A percentile compares a stretch with the other conserved stretches of the same genome.
Evolutionary conservation across 202 grass and related monocot genomes (phyloP).

Genomic region (Panicum virgatum): DNA sequence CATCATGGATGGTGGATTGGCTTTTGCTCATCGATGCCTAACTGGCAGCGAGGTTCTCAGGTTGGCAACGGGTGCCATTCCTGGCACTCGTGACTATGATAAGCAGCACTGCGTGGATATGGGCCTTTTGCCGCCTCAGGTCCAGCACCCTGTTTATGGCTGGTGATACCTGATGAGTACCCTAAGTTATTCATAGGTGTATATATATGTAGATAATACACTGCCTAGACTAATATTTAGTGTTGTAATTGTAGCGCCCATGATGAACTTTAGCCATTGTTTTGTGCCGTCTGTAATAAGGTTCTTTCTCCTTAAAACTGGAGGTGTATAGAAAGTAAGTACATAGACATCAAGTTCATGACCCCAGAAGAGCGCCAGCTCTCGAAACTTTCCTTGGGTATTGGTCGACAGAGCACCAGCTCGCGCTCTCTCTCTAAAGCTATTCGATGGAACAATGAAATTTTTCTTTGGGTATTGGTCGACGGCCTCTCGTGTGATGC

Average conservation of each 20-base stretch:
- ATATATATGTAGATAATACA: conserved; percentile 29
- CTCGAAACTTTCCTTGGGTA: too few relatives aligned
- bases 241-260: neutral
- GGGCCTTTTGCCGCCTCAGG: conserved; percentile 62
- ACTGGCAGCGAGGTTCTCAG: conserved; percentile 76
- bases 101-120: conserved; percentile 66
- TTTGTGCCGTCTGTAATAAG: conserved; percentile 17
- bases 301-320: neutral
- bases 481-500: too few relatives aligned
- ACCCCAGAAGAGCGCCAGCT: neutral
- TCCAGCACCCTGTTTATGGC: conserved; percentile 60
- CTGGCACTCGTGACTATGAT: conserved; percentile 64
- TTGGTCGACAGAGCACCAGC: too few relatives aligned
- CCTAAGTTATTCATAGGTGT: neutral
- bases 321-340: neutral
- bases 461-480: too few relatives aligned
- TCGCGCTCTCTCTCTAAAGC: too few relatives aligned
- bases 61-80: conserved; percentile 67
- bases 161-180: conserved; percentile 29
- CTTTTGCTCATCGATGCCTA: conserved; percentile 76
- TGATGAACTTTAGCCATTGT: neutral
- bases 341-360: neutral
- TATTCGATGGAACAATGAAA: too few relatives aligned
- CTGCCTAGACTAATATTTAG: neutral
- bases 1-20: conserved; percentile 62